phyloP scores from a whole-genome alignment of 768 basidiomycete genomes.

The Mrakia frigida region DNA sequence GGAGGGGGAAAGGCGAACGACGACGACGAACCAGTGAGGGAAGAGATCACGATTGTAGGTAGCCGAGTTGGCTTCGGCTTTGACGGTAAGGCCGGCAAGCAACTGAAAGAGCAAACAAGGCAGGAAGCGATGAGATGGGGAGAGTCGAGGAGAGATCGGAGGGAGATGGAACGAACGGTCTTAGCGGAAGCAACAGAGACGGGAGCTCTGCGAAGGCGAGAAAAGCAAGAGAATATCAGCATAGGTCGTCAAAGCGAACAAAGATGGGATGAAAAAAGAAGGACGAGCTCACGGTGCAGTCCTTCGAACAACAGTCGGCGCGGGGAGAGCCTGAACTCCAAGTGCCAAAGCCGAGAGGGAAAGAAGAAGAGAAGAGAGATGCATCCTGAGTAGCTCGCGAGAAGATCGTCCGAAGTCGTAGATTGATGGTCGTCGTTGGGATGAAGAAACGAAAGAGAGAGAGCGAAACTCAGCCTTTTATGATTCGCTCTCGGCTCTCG shows the following conservation, averaged over 20 bases:
- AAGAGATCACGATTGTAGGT: conserved; percentile 27
- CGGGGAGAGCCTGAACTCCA: neutral
- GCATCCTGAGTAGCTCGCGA: neutral
- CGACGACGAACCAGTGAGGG: conserved; percentile 20
- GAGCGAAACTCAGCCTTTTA: neutral
- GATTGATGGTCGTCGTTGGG: neutral
- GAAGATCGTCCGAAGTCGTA: neutral
- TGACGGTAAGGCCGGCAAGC: neutral
- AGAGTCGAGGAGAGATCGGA: neutral
- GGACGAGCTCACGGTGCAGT: neutral
- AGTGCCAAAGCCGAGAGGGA: neutral
- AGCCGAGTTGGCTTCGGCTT: conserved; percentile 9
- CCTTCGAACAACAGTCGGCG: neutral
- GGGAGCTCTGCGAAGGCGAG: neutral
- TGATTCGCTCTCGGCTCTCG: neutral
- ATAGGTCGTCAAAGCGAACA: neutral
- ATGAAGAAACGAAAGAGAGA: neutral
- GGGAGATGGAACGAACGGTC: conserved; percentile 2
- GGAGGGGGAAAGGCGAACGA: neutral
- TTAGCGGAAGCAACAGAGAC: neutral
- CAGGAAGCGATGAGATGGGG: neutral
- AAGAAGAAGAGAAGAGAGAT: neutral
- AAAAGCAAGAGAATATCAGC: neutral
- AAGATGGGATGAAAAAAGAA: neutral
- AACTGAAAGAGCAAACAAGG: neutral